Evolutionary conservation across 345 rosid genomes (phyloP), one percentile per base, ranked within the genome.

Genomic region (sweet orange (Citrus sinensis)): DNA sequence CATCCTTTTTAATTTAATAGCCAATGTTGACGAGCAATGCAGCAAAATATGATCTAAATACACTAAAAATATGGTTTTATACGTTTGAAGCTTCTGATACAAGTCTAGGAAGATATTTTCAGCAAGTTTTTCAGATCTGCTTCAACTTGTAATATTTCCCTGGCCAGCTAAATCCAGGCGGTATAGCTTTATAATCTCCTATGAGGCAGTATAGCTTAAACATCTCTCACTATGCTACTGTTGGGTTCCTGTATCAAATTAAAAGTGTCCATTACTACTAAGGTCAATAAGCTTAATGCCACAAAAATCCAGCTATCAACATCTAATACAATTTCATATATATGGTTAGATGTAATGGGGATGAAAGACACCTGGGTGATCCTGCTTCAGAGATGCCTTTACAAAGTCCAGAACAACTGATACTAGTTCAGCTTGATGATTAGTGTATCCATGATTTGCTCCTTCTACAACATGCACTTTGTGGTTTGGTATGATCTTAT

Each of bases 401-500:
- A 93, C 69, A 77, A 93, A 95, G 22, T 87, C 84, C 34, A 88
- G 37, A 60, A 90, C 91, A 10, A 71, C n/a, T 6, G 90, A 82
- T 42, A 88, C 84, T 58, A 93, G 78, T 71, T 89, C 83, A 54
- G 81, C 46, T 83, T 92, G 95, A 82, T 93, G 92, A 5, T 71
- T 64, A 70, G 90, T 87, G 78, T 87, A 94, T 30, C 81, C 76
- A 82, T 91, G 97, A 82, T 92, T 66, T 20, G 97, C 97, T 60
- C 89, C 94, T 80, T 88, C 81, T 34, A 93, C 77, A 51, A 90
- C 86, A 39, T 86, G 87, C 71, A 93, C 75, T 74, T 87, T 80
- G 79, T 91, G 97, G 86, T 88, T 94, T 1, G 86, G 84, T 80
- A 93, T 91, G 82, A 91, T 83, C 85, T 91, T 93, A 4, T 86